Base-by-base conservation (phyloP, 1,284 basidiomycete genomes). In the Fomitopsis betulina region DNA sequence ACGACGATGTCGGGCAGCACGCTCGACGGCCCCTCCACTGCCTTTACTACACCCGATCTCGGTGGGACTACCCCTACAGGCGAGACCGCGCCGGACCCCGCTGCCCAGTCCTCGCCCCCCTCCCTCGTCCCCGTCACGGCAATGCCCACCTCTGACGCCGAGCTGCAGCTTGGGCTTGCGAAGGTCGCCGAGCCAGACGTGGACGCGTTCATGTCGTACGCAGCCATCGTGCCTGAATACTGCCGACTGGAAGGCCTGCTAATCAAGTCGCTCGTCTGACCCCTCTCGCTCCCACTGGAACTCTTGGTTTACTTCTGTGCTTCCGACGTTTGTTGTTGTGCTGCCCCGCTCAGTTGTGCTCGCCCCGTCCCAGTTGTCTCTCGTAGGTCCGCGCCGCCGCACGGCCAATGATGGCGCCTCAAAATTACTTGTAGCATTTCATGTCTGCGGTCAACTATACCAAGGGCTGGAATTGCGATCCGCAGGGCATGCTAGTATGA, bases 121-220 rank as follows among this genome's bases (percentile, higher is more conserved):
- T 79, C 85, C 2, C 73, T 91, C 27, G 82, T 83, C 7, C 88
- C 89, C 2, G 85, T 91, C 8, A 79, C 81, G 5, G 84, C 88
- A 27, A 73, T 91, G 56, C 79, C 83, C 33, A 90, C 89, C 1
- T 76, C 79, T 3, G 89, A 91, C 62, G 75, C 76, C 7, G 89
- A 91, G 72, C 77, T 82, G 27, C 87, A 91, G 71, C 75, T 89
- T 40, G 90, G 90, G 8, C 72, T 91, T 49, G 86, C 82, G 43
- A 91, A 91, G 72, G 87, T 93, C 7, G 89, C 91, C 0, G 91
- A 93, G 62, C 82, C 89, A 21, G 91, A 93, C 68, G 74, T 85
- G 56, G 91, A 92, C 71, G 85, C 90, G 60, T 93, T 91, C 74
- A 82, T 90, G 82, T 82, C 85, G 1, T 93, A 93, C 70, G 89